Conservation (phyloP, 1,139 yeast genomes). For the Petasospora rhodanensis region DNA sequence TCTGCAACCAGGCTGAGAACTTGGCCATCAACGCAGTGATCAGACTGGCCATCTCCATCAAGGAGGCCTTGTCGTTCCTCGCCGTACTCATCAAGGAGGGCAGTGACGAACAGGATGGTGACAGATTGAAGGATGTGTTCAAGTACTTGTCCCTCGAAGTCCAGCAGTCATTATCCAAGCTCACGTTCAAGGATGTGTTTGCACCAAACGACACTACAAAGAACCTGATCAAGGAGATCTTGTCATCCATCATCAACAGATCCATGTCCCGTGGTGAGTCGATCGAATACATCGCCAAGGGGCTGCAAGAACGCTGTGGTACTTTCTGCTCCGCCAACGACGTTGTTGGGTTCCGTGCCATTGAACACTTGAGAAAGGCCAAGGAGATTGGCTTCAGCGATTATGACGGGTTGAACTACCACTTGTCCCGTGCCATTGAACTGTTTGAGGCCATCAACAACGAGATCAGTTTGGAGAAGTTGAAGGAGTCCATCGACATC, state of each 20-base stretch:
- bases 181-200: conserved; percentile 73
- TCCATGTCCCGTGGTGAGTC: conserved; percentile 90
- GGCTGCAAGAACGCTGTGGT: conserved; percentile 90
- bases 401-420: conserved; percentile 62
- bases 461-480: conserved; percentile 69
- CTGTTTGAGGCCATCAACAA: conserved; percentile 80
- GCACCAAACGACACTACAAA: conserved; percentile 61
- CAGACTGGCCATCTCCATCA: conserved; percentile 70
- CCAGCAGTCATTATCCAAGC: conserved; percentile 61
- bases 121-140: conserved; percentile 55
- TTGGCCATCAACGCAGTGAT: conserved; percentile 79
- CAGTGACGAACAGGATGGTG: conserved; percentile 42
- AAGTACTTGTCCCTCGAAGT: conserved; percentile 60
- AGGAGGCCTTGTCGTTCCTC: conserved; percentile 86
- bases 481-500: conserved; percentile 74
- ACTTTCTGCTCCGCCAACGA: conserved; percentile 93
- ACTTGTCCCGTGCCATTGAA: conserved; percentile 68
- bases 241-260: conserved; percentile 84
- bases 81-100: conserved; percentile 74
- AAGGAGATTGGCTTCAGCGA: conserved; percentile 69
- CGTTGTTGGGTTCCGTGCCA: conserved; percentile 88
- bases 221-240: conserved; percentile 74
- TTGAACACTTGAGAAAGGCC: conserved; percentile 86
- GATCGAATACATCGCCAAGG: conserved; percentile 82
- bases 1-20: conserved; percentile 87